Evolutionary conservation across 148 eudicot species (phyloP).

Genomic region (Rhododendron simsii): DNA sequence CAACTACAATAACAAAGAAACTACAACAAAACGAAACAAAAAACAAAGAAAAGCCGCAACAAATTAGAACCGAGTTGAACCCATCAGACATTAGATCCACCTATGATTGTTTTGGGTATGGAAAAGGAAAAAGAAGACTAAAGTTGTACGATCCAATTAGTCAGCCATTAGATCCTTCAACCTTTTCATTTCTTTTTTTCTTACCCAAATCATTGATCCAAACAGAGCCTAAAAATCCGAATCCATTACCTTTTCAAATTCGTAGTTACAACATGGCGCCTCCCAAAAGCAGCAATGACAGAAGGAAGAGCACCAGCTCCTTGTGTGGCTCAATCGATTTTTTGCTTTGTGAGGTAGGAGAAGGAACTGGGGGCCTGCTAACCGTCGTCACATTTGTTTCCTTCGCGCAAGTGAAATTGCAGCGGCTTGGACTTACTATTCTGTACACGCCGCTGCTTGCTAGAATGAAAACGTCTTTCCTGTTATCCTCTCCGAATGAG

Average conservation of each 20-base stretch:
- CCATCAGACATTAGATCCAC: no score
- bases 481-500: slow-evolving; percentile 83
- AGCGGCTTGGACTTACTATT: slow-evolving; percentile 84
- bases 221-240: background rate
- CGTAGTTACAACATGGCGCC: slow-evolving; percentile 12
- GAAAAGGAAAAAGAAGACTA: background rate
- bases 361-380: slow-evolving; percentile 24
- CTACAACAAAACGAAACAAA: no score
- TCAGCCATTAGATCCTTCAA: background rate
- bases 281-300: slow-evolving; percentile 26
- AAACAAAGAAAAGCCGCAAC: no score
- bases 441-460: slow-evolving; percentile 76
- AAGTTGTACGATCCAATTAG: background rate
- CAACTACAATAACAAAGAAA: no score
- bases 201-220: background rate
- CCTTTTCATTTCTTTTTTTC: background rate
- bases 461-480: slow-evolving; percentile 59
- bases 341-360: slow-evolving; percentile 29
- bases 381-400: slow-evolving; percentile 35
- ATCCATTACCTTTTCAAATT: background rate
- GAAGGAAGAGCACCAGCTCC: slow-evolving; percentile 22
- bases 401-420: slow-evolving; percentile 77
- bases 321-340: slow-evolving; percentile 15
- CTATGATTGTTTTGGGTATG: background rate
- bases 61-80: no score